phyloP scores from a whole-genome alignment of 140 eudicot species.

The Eryngium alpinum region DNA sequence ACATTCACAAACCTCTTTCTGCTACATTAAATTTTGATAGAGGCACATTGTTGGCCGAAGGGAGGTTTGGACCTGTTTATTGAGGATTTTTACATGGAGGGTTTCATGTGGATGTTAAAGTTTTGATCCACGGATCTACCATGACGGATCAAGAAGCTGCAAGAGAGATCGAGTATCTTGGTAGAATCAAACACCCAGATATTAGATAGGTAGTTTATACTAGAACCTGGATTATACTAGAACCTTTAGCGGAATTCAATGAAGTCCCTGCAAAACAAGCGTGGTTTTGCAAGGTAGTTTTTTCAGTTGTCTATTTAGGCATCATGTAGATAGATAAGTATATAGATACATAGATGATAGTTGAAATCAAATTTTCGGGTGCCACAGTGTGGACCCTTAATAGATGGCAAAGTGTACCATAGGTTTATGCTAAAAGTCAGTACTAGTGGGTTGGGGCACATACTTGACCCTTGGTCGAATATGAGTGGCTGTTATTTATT shows the following conservation, averaged over 20 bases:
- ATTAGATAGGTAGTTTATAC: no score
- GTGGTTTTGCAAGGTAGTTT: slow-evolving; percentile 1
- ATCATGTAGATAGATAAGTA: slow-evolving; percentile 12
- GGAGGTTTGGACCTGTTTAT: slow-evolving; percentile 78
- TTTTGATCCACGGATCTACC: slow-evolving; percentile 73
- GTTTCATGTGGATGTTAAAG: slow-evolving; percentile 74
- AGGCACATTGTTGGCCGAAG: slow-evolving; percentile 76
- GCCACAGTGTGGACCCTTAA: slow-evolving; percentile 12
- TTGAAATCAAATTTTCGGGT: slow-evolving; percentile 14
- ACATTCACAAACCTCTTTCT: slow-evolving; percentile 76
- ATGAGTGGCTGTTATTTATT: slow-evolving; percentile 4
- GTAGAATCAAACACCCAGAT: slow-evolving; percentile 69
- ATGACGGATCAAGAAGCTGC: slow-evolving; percentile 82
- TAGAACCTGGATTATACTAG: no score
- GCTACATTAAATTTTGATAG: slow-evolving; percentile 73
- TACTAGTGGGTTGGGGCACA: neutral
- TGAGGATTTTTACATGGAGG: slow-evolving; percentile 80
- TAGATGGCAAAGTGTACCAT: slow-evolving; percentile 1
- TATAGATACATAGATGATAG: slow-evolving; percentile 8
- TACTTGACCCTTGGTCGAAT: slow-evolving; percentile 4
- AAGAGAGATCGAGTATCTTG: slow-evolving; percentile 67
- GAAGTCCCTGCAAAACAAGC: slow-evolving; percentile 6
- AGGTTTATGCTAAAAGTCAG: neutral
- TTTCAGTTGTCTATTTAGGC: neutral
- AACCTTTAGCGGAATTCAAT: no score